phyloP scores from a whole-genome alignment of 1,284 basidiomycete genomes.

The Ustilago xerochloae region DNA sequence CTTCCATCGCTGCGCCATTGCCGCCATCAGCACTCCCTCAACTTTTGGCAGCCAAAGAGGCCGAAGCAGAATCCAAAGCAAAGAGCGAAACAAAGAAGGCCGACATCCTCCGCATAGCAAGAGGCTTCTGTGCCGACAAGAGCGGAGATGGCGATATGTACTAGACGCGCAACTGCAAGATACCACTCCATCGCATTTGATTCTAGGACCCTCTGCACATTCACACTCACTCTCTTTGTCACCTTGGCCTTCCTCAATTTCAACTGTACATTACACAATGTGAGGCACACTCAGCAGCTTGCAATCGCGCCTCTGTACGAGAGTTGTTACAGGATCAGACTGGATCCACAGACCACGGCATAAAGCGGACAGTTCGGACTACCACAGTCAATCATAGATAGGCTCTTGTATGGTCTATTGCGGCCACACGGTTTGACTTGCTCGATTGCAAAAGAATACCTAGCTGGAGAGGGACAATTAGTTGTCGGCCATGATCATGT shows the following conservation, averaged over 20 bases:
- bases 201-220: background rate
- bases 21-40: conserved; percentile 55
- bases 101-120: conserved; percentile 53
- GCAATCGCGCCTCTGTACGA: too few species aligned
- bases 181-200: conserved; percentile 4
- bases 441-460: background rate
- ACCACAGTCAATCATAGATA: background rate
- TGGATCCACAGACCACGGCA: too few species aligned
- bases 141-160: conserved; percentile 66
- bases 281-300: background rate
- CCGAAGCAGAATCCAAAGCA: conserved; percentile 55
- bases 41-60: conserved; percentile 53
- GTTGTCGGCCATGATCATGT: conserved; percentile 60
- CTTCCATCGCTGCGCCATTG: conserved; percentile 55
- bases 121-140: conserved; percentile 64
- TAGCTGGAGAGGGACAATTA: conserved; percentile 5
- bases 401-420: background rate
- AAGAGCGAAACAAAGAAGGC: conserved; percentile 59
- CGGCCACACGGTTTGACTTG: background rate
- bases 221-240: background rate
- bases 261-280: conserved; percentile 34
- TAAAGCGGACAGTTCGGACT: background rate
- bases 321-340: too few species aligned
- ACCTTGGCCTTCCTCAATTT: background rate
- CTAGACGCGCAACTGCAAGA: conserved; percentile 23